A percentile compares a stretch with the other conserved stretches of the same genome.
Evolutionary conservation across 2,329 filamentous ascomycete species (phyloP).

Genomic region (Fusarium coicis): DNA sequence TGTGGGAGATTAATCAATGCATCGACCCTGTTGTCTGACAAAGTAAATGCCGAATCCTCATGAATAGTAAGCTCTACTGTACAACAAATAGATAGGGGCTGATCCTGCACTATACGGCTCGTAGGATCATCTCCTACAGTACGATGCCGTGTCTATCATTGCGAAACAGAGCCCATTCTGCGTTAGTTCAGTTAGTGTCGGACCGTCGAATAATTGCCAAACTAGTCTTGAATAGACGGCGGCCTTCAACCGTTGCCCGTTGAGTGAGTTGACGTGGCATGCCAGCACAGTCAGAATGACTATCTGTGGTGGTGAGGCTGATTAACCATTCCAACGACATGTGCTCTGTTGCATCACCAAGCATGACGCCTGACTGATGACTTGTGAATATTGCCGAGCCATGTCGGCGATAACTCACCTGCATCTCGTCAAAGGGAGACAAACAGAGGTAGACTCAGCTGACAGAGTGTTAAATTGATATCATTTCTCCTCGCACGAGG

Average conservation of each 20-base stretch:
- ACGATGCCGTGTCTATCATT: conserved; percentile 6
- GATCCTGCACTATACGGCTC: neutral
- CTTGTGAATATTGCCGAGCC: conserved; percentile 7
- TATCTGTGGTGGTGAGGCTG: conserved; percentile 16
- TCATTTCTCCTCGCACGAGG: conserved; percentile 21
- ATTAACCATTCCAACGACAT: conserved; percentile 19
- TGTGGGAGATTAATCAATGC: conserved; percentile 42
- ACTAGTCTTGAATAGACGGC: conserved; percentile 13
- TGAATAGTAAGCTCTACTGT: neutral
- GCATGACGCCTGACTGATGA: conserved; percentile 13
- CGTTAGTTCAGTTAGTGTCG: conserved; percentile 14
- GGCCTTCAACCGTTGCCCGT: conserved; percentile 31
- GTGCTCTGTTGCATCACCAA: conserved; percentile 31
- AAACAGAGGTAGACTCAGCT: conserved; percentile 28
- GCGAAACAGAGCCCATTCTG: conserved; percentile 26
- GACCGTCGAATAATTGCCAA: conserved; percentile 12
- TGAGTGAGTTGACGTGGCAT: conserved; percentile 40
- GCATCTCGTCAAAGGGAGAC: conserved; percentile 17
- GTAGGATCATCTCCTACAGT: conserved; percentile 2
- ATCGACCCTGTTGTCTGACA: conserved; percentile 3
- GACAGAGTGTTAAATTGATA: conserved; percentile 16
- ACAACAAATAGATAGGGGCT: conserved; percentile 16
- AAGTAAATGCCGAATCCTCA: conserved; percentile 1
- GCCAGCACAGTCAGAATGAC: conserved; percentile 28
- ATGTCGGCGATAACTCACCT: conserved; percentile 38